These are phyloP conservation scores for Alternaria arbusti DNA, from an alignment of 2,329 filamentous ascomycete genomes.

Conservation along the genomic window DNA sequence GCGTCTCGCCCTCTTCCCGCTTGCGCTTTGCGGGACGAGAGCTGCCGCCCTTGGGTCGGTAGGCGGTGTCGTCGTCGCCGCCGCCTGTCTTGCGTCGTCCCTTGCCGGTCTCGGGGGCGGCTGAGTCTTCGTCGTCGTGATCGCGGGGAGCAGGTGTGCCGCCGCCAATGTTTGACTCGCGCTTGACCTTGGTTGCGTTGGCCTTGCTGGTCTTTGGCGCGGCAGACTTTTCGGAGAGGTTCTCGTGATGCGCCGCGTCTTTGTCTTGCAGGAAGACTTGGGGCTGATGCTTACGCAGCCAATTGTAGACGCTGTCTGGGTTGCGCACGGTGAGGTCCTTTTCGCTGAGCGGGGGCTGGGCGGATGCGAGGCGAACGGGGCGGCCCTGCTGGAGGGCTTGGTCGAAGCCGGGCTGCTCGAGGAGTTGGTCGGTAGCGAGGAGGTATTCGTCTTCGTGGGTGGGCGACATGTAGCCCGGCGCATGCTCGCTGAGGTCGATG, in stretches of 20 bases:
- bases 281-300: constrained; percentile 84
- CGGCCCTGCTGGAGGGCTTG: constrained; percentile 50
- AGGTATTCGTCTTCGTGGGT: constrained; percentile 79
- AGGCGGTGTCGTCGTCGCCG: constrained; percentile 53
- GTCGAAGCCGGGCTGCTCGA: constrained; percentile 60
- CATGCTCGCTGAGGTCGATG: constrained; percentile 60
- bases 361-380: constrained; percentile 49
- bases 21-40: constrained; percentile 52
- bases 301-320: constrained; percentile 92
- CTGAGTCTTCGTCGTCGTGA: constrained; percentile 52
- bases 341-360: constrained; percentile 51
- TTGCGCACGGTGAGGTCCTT: constrained; percentile 70
- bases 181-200: constrained; percentile 35
- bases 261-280: constrained; percentile 84
- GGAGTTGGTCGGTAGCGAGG: constrained; percentile 65
- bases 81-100: constrained; percentile 38
- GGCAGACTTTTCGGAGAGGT: constrained; percentile 42
- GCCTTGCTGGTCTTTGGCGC: constrained; percentile 33
- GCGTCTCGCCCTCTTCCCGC: constrained; percentile 47
- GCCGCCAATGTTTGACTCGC: constrained; percentile 41
- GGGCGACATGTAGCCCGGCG: constrained; percentile 70
- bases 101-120: constrained; percentile 39
- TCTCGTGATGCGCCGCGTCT: constrained; percentile 49
- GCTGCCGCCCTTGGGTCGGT: constrained; percentile 57
- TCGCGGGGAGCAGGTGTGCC: constrained; percentile 46